phyloP scores from a whole-genome alignment of 1,284 basidiomycete species.

The Salmacisia buchloeana region DNA sequence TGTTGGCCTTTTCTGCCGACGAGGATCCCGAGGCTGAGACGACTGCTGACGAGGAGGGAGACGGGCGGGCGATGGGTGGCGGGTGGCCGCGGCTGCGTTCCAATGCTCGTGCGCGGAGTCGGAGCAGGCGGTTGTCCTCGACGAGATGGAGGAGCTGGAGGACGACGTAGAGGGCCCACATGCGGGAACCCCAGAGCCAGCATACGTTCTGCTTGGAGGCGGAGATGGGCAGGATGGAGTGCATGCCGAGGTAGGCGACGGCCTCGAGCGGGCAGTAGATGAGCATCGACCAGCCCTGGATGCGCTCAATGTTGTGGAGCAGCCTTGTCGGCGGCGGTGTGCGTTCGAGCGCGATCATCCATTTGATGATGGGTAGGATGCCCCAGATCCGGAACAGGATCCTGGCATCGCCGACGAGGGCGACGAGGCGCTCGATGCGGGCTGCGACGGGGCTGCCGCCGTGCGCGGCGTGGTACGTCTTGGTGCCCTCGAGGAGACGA shows the following conservation, averaged over 20 bases:
- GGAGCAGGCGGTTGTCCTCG: conserved; percentile 46
- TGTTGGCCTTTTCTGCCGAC: neutral
- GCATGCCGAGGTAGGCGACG: conserved; percentile 42
- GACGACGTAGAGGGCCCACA: conserved; percentile 47
- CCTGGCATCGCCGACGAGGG: conserved; percentile 40
- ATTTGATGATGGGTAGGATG: conserved; percentile 48
- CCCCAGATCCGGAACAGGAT: conserved; percentile 47
- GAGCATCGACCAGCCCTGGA: conserved; percentile 49
- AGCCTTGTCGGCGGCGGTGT: conserved; percentile 39
- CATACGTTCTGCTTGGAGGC: conserved; percentile 29
- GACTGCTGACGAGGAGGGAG: neutral
- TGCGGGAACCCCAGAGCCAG: conserved; percentile 38
- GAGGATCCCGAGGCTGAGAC: neutral
- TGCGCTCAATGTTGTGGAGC: conserved; percentile 46
- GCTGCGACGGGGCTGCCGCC: conserved; percentile 23
- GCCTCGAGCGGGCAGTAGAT: conserved; percentile 49
- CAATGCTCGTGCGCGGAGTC: conserved; percentile 42
- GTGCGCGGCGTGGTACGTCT: conserved; percentile 23
- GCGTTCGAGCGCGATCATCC: conserved; percentile 46
- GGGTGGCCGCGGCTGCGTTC: conserved; percentile 45
- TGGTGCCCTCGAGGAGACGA: conserved; percentile 24
- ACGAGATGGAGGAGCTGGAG: conserved; percentile 47
- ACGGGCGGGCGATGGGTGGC: conserved; percentile 12
- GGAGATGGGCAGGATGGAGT: conserved; percentile 40
- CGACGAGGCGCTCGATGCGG: conserved; percentile 27